phyloP scores from a whole-genome alignment of 2,329 filamentous ascomycete genomes.

The Botryosphaeria dothidea region DNA sequence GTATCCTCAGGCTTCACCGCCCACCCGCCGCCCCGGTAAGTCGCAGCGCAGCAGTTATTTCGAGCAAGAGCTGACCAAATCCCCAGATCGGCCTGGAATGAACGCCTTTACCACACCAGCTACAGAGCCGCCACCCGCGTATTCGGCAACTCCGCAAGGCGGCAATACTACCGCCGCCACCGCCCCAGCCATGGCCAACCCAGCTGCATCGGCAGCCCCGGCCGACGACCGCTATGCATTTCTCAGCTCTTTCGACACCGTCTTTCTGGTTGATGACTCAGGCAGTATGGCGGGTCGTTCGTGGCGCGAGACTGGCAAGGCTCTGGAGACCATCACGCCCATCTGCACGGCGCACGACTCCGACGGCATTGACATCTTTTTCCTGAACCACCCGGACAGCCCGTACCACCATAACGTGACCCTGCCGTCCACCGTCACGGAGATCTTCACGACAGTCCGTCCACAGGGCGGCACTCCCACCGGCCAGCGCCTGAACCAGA shows the following conservation, averaged over 20 bases:
- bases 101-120: conserved; percentile 30
- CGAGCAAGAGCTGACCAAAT: not conserved
- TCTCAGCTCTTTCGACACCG: conserved; percentile 77
- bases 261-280: conserved; percentile 92
- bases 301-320: conserved; percentile 74
- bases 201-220: conserved; percentile 21
- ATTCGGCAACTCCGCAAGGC: conserved; percentile 34
- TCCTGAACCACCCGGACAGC: conserved; percentile 70
- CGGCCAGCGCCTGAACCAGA: conserved; percentile 67
- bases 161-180: not conserved
- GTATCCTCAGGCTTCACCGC: conserved; percentile 28
- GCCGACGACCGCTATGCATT: conserved; percentile 74
- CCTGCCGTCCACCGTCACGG: conserved; percentile 57
- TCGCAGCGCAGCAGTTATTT: not conserved
- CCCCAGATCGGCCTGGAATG: conserved; percentile 30
- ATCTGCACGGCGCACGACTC: conserved; percentile 78
- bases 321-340: conserved; percentile 73
- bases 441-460: conserved; percentile 68
- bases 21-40: conserved; percentile 43
- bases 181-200: not conserved
- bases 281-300: conserved; percentile 76
- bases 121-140: conserved; percentile 45
- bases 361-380: conserved; percentile 89
- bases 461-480: conserved; percentile 74
- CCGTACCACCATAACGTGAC: conserved; percentile 67